Base-by-base conservation (phyloP, 805 yeast species). In the Isabelozyma pseudorhagii region DNA sequence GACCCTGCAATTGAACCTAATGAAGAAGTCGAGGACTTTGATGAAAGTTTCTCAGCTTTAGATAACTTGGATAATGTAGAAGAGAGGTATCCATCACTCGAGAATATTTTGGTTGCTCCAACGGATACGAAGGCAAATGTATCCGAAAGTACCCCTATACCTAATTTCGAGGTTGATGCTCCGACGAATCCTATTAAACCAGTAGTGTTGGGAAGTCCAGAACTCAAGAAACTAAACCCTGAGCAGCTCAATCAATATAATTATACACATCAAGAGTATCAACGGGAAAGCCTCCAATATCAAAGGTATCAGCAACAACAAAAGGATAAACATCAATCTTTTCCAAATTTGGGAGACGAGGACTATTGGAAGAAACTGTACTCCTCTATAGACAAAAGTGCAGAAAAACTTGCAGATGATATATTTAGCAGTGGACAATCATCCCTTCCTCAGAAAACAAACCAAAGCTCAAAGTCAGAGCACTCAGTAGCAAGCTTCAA, bases 41-140 rank as follows among this genome's bases (percentile, higher is more conserved):
- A 58, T 40, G 60, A 55, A 29, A 60, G 63, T 29, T 59, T 65
- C 28, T 63, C 62, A 9, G 76, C 71, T n/a, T 47, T 78, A 29
- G 77, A 68, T 5, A 63, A 77, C 34, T 55, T 74, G 47, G 77
- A 73, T 27, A 63, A 72, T 48, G 79, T 75, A 1, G 84, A 79
- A 56, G 77, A 77, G 49, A 63, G 84, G 45, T 82, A 73, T 54
- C 86, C 83, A 0, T 72, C 79, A 2, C 56, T 78, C n/a, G 79
- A 76, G 25, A 71, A 66, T 11, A 50, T 68, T 17, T 47, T 48
- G 17, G 51, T 45, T 28, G 53, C 47, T 25, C 34, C 25, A 17
- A 18, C 17, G 28, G 18, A 21, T 11, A 11, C 31, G 14, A 10
- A 25, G 5, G 4, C 18, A 8, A 38, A 38, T 6, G 15, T 15